Evolutionary conservation across 2,329 filamentous ascomycete species (phyloP), one percentile per base, ranked within the genome.

Genomic region (Talaromyces sp.): DNA sequence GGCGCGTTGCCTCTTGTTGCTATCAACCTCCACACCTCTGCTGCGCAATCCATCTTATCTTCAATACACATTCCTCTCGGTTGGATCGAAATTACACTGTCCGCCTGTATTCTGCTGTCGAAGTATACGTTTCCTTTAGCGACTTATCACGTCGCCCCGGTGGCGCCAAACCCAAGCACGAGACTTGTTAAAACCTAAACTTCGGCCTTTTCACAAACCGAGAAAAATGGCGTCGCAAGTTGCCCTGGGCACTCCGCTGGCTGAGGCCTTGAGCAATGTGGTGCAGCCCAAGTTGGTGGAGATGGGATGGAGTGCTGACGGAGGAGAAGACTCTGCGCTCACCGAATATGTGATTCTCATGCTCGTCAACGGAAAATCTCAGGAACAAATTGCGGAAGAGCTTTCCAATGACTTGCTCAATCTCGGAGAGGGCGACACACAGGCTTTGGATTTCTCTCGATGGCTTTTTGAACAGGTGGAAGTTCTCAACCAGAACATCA

Each of bases 331-430:
- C 75, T 88, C 88, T 27, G 91, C 92, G 42, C 85, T 99, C 63
- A 89, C 92, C 63, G 95, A 99, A 79, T 99, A 98, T 79, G 95
- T 99, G 67, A 89, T 98, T 62, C 86, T 98, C 65, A 97, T 98
- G 93, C 85, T 99, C 33, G 91, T 91, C 65, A 98, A 97, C 78
- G 92, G 93, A 70, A 97, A 96, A 77, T 92, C 90, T 4, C 89
- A 96, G 73, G 87, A 93, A 57, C 89, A 97, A 73, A 93, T 99
- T 66, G 90, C 92, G 10, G 81, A 85, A 51, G 95, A 99, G 74
- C 86, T 99, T 15, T 90, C 93, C 1, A 89, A 88, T 66, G 95
- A 99, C 69, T 84, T 99, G 49, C 84, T 99, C 2, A 87, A 87
- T 61, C 84, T 97, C 4, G 86, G 87, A 2, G 87, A 92, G 54